phyloP scores from a whole-genome alignment of 2,329 filamentous ascomycete genomes.

The Botryosphaeria dothidea region DNA sequence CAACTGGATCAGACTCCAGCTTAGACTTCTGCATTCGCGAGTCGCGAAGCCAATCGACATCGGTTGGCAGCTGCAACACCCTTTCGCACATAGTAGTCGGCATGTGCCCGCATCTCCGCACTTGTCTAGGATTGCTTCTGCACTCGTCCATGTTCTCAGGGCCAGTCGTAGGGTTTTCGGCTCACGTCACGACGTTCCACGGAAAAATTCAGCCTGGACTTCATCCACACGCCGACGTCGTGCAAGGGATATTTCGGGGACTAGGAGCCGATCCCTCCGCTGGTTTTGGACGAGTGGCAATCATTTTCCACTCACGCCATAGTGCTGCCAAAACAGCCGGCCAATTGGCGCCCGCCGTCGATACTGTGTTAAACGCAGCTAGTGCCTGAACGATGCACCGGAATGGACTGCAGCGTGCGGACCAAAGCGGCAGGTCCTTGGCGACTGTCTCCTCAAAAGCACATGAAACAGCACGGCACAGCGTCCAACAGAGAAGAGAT shows the following conservation, averaged over 20 bases:
- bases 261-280: slow-evolving; percentile 2
- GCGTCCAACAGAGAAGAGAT: neutral
- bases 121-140: neutral
- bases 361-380: neutral
- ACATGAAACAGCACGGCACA: slow-evolving; percentile 1
- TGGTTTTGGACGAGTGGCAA: neutral
- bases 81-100: neutral
- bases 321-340: neutral
- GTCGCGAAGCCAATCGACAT: too few relatives aligned
- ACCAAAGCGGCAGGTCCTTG: slow-evolving; percentile 8
- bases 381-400: neutral
- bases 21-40: too few relatives aligned
- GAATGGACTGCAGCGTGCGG: neutral
- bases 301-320: neutral
- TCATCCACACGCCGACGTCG: neutral
- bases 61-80: too few relatives aligned
- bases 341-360: slow-evolving; percentile 5
- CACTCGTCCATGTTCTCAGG: neutral
- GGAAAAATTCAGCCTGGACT: neutral
- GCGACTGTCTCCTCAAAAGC: slow-evolving; percentile 2
- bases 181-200: slow-evolving; percentile 5
- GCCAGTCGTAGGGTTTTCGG: neutral
- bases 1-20: too few relatives aligned
- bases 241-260: slow-evolving; percentile 8
- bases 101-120: neutral